A percentile compares a stretch with the other conserved stretches of the same genome.
Conservation (phyloP, 2,329 filamentous ascomycete genomes). For the Fusarium algeriense region DNA sequence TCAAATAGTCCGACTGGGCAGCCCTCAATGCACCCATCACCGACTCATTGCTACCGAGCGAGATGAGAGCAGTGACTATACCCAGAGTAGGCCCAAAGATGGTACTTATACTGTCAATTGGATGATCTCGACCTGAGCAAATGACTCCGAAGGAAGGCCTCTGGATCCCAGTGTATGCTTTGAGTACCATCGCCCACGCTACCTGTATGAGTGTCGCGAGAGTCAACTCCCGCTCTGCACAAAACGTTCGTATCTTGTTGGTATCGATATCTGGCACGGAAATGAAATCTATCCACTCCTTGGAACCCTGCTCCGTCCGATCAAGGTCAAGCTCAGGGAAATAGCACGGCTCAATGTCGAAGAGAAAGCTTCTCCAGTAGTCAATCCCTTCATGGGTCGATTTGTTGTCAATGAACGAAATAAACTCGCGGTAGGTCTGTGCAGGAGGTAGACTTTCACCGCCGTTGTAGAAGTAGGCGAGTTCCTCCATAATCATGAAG, state of each 20-base stretch:
- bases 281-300: background rate
- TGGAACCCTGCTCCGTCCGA: background rate
- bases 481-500: slow-evolving; percentile 47
- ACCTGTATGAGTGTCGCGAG: slow-evolving; percentile 64
- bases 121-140: slow-evolving; percentile 64
- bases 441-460: background rate
- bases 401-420: slow-evolving; percentile 7
- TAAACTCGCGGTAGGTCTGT: slow-evolving; percentile 3
- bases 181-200: slow-evolving; percentile 64
- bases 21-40: slow-evolving; percentile 56
- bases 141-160: slow-evolving; percentile 68
- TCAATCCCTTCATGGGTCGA: background rate
- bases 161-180: slow-evolving; percentile 59
- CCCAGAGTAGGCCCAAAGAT: slow-evolving; percentile 67
- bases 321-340: slow-evolving; percentile 6
- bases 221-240: slow-evolving; percentile 57
- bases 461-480: slow-evolving; percentile 45
- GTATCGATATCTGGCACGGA: slow-evolving; percentile 22
- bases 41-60: slow-evolving; percentile 48
- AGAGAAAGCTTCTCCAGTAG: background rate
- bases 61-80: slow-evolving; percentile 64
- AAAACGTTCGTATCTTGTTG: slow-evolving; percentile 49
- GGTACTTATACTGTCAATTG: slow-evolving; percentile 60
- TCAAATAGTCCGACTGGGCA: slow-evolving; percentile 60
- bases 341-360: slow-evolving; percentile 18